Evolutionary conservation across 176 grass and related monocot species (phyloP), one percentile per base, ranked within the genome.

Genomic region (Avena atlantica): DNA sequence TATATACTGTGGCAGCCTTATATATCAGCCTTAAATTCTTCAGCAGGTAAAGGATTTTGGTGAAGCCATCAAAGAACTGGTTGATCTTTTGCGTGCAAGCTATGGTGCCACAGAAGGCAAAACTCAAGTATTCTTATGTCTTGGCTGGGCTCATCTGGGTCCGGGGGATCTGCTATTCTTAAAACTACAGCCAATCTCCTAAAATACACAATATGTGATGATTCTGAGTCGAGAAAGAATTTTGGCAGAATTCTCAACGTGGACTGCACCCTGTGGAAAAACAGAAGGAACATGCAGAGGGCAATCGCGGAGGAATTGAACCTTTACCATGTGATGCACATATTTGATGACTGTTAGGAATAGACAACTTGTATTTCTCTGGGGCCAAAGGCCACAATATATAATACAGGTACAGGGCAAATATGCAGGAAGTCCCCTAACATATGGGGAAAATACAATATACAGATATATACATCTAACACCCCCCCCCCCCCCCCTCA

Each of bases 251-350:
- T 78, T 14, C 0, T 87, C 21, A 15, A 76, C 2, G 49, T 82
- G 0, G 79, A 87, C 56, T 64, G 78, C 67, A 74, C 85, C 37
- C 20, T 64, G 29, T 87, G 78, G 76, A 78, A 80, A 15, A 81
- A 70, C 37, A 81, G 40, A 70, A 87, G 78, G 60, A 70, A 4
- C 1, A 12, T 58, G 78, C 78, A 81, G 19, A 80, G 27, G 9
- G 15, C 58, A 16, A 49, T 87, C 0, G 55, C 6, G 0, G 25
- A 19, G 14, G 25, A 74, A 56, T 20, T 87, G 0, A 4, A 42
- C 19, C 85, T 87, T 53, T 8, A 3, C 0, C 69, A 6, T 0
- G 20, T 81, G 70, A 42, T 74, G 19, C 23, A 6, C 9, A 40
- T 81, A 58, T 12, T 87, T 6, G 67, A 25, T 25, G 4, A 10